Evolutionary conservation across 1,284 basidiomycete species (phyloP), one percentile per base, ranked within the genome.

Genomic region (Testicularia cyperi): DNA sequence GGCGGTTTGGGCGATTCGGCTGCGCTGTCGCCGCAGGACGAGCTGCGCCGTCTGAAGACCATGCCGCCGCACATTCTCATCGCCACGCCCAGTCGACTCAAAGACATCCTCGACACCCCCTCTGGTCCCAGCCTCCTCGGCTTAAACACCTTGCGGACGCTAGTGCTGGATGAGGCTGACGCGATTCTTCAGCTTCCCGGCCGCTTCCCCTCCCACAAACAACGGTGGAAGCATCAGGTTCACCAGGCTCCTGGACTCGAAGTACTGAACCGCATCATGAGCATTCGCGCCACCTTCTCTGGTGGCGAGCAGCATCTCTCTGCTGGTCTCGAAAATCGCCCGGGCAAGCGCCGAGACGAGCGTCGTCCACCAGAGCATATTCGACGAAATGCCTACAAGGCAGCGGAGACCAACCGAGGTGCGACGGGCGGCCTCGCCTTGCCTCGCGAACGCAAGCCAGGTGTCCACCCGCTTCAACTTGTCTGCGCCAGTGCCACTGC

Each of bases 141-240:
- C n/a, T 21, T 76, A 3, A 42, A 43, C 9, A 68, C 65, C 9
- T 38, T 73, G 21, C 47, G 60, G 7, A 72, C 72, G 16, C 48
- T 76, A 2, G 72, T 68, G 9, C 38, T 73, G 16, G 74, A 76
- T 32, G 74, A 76, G 48, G 71, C 61, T 0, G 74, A 76, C 41
- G 70, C 65, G 4, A 41, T 76, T 21, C 57, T 76, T 5, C 60
- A 70, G 23, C 60, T 76, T 12, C 74, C 74, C 7, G 65, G 67
- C 1, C 58, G 68, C 23, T 74, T 74, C 28, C 72, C 73, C 2
- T 61, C 63, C 9, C 47, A 63, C 33, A 71, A 70, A 44, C 62
- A 66, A 28, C 49, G 57, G 6, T 74, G 72, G 72, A 67, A 56
- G 25, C 63, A 72, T 39, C 45, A 55, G n/a, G 52, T 53, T 31